Conservation (phyloP, 768 basidiomycete genomes). For the Leccinum imitatum region DNA sequence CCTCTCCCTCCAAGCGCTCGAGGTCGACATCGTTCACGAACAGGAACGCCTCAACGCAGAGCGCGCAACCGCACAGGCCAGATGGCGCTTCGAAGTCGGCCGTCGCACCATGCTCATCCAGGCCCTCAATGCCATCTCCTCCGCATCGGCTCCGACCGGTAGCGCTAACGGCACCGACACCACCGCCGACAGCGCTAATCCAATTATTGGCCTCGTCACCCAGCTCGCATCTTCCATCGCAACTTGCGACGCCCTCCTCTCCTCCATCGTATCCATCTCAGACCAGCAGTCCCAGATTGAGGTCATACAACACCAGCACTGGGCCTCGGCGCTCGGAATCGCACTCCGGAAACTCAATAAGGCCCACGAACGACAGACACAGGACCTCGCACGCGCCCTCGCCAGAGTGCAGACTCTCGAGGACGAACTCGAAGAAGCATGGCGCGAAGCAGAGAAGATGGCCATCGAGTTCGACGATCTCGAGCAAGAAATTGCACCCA, state of each 20-base stretch:
- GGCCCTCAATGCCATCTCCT: conserved; percentile 57
- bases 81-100: conserved; percentile 66
- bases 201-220: conserved; percentile 43
- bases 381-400: conserved; percentile 52
- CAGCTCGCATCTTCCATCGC: conserved; percentile 62
- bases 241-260: conserved; percentile 56
- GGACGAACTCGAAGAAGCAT: conserved; percentile 76
- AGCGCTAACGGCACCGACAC: conserved; percentile 20
- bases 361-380: conserved; percentile 64
- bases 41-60: conserved; percentile 49
- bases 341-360: conserved; percentile 79
- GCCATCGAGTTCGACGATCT: conserved; percentile 45
- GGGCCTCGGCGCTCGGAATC: conserved; percentile 69
- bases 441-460: conserved; percentile 73
- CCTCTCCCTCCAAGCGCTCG: conserved; percentile 60
- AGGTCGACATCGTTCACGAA: conserved; percentile 58
- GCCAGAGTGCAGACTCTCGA: conserved; percentile 54
- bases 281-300: conserved; percentile 50
- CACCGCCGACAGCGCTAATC: conserved; percentile 35
- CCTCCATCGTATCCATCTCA: conserved; percentile 53
- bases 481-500: conserved; percentile 21
- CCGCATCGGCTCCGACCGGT: conserved; percentile 25
- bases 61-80: conserved; percentile 56
- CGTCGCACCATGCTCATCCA: conserved; percentile 60
- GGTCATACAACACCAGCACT: conserved; percentile 67